Evolutionary conservation across 306 rosid species (phyloP), one percentile per base, ranked within the genome.

Genomic region (Carpinus fangiana): DNA sequence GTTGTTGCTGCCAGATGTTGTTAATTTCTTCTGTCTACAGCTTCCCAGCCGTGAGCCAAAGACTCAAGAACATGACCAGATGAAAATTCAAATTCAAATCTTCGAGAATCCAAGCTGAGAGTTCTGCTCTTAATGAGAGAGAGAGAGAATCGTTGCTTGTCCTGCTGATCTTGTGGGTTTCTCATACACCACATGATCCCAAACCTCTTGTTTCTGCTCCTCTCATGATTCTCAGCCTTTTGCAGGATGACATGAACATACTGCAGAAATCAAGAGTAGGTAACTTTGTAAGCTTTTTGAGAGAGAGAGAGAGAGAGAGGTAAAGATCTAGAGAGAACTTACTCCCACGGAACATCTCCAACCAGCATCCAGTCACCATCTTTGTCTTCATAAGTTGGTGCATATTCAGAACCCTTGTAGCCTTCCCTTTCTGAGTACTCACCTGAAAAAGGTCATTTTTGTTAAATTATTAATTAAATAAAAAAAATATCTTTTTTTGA

Each of bases 341-440:
- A 55, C 61, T 55, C 61, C 61, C 61, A 55, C 5, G 61, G 61
- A 20, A 55, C 61, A 55, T 55, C 61, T 55, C 61, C 61, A n/a
- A 55, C 61, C 26, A 55, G 61, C 61, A 55, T 55, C 61, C 61
- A 55, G 23, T 55, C 61, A 17, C 61, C 61, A n/a, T 55, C 61
- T 55, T 55, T 55, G 61, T 55, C 61, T 55, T 55, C 61, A 55
- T 55, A 55, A 18, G 61, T 55, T 8, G 61, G 26, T 8, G 23
- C 61, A 55, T 17, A 55, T 8, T 55, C 61, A 9, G 61, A 55
- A 0, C 61, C 61, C 2, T 55, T 55, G 26, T 55, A 55, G 61
- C 61, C 61, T 55, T 55, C 61, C 20, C 61, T 55, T 26, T 55
- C 61, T 6, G 61, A 55, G 23, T 18, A 55, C 12, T 55, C 61